Conservation (phyloP, 2,329 filamentous ascomycete genomes). For the Alternaria sp. region DNA sequence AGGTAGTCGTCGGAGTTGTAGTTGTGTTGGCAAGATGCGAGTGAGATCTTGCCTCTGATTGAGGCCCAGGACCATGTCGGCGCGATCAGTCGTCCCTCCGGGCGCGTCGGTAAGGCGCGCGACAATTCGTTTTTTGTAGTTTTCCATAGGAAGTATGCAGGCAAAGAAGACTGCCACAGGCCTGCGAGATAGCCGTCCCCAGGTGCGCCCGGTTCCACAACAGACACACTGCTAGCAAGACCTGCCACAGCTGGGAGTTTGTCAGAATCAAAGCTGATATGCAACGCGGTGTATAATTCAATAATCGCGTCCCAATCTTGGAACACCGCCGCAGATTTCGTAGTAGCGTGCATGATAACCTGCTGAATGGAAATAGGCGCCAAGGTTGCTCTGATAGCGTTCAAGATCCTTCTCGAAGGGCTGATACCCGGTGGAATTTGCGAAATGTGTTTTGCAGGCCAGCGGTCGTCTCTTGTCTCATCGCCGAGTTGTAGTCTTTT, state of each 20-base stretch:
- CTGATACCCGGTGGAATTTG: not conserved
- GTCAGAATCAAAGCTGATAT: not conserved
- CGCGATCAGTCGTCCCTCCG: not conserved
- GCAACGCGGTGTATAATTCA: not conserved
- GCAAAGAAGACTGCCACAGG: conserved; percentile 11
- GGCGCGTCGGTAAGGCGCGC: not conserved
- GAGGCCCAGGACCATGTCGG: conserved; percentile 27
- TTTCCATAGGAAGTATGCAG: conserved; percentile 8
- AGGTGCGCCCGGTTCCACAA: not conserved
- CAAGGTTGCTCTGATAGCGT: not conserved
- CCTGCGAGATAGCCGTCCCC: conserved; percentile 14
- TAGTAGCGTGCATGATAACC: not conserved
- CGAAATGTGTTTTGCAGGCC: not conserved
- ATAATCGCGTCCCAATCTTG: conserved; percentile 10
- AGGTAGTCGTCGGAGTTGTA: conserved; percentile 4
- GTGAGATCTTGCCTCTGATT: conserved; percentile 6
- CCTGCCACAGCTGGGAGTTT: conserved; percentile 14
- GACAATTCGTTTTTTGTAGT: not conserved
- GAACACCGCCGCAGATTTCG: not conserved
- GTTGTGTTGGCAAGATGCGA: conserved; percentile 3
- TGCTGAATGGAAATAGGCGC: not conserved
- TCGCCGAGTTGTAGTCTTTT: conserved; percentile 6
- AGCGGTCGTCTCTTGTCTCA: not conserved
- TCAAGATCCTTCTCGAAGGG: not conserved
- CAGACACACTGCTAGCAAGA: conserved; percentile 1